Evolutionary conservation across 129 eudicot species (phyloP).

Genomic region (Chrysanthemum makinoi): DNA sequence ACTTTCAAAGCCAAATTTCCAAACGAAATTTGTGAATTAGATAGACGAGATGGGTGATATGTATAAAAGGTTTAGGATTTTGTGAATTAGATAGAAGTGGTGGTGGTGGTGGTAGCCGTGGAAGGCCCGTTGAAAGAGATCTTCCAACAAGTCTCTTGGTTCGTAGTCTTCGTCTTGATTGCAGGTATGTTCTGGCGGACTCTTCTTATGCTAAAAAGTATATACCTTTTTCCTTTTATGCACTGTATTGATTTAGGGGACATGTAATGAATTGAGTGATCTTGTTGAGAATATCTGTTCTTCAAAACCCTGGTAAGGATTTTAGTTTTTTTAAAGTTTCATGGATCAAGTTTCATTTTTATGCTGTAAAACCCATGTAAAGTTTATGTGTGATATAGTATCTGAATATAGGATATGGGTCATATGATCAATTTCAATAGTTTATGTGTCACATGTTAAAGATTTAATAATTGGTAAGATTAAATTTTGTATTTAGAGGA

Average conservation of each 20-base stretch:
- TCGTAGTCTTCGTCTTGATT: slow-evolving; percentile 90
- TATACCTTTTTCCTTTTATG: background rate
- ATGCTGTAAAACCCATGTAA: background rate
- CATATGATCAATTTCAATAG: no score
- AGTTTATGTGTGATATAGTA: background rate
- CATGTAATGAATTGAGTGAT: slow-evolving; percentile 24
- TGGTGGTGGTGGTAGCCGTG: slow-evolving; percentile 27
- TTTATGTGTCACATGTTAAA: no score
- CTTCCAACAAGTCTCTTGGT: slow-evolving; percentile 81
- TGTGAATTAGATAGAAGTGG: no score
- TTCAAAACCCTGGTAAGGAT: slow-evolving; percentile 32
- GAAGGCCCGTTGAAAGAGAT: slow-evolving; percentile 59
- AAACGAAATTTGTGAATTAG: slow-evolving; percentile 39
- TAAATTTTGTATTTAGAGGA: no score
- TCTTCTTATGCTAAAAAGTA: background rate
- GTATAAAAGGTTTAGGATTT: slow-evolving; percentile 32
- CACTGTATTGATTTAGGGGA: background rate
- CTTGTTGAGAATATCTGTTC: slow-evolving; percentile 21
- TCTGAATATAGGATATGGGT: background rate
- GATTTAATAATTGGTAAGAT: no score
- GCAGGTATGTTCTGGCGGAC: slow-evolving; percentile 44
- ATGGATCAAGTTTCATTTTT: background rate
- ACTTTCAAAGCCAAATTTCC: slow-evolving; percentile 44
- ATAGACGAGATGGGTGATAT: slow-evolving; percentile 67
- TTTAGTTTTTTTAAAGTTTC: background rate